phyloP scores from a whole-genome alignment of 768 basidiomycete genomes.

The Boletus insuetus region DNA sequence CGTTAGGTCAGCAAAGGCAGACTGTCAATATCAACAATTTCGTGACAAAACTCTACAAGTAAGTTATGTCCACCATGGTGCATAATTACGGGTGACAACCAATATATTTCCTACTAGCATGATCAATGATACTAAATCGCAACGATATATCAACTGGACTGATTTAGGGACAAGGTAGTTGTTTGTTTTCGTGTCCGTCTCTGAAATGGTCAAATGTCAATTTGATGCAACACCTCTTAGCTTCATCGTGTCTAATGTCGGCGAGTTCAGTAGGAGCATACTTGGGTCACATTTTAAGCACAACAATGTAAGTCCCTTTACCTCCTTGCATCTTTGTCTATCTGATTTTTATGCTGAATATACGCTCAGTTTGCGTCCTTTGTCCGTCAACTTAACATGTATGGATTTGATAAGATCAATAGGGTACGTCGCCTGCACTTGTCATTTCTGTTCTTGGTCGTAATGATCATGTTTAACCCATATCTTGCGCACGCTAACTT shows the following conservation, averaged over 20 bases:
- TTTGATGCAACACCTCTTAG: constrained; percentile 27
- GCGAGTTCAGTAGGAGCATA: constrained; percentile 82
- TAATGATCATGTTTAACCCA: too few relatives aligned
- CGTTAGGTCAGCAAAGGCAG: constrained; percentile 38
- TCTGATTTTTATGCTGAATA: constrained; percentile 1
- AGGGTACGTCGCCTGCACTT: constrained; percentile 47
- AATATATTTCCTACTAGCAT: constrained; percentile 48
- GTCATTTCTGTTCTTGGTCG: background rate
- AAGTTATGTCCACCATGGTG: constrained; percentile 30
- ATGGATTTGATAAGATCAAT: constrained; percentile 93
- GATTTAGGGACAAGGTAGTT: constrained; percentile 68
- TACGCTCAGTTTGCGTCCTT: constrained; percentile 81
- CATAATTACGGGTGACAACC: background rate
- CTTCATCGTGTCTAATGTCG: constrained; percentile 83
- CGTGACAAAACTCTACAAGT: constrained; percentile 89
- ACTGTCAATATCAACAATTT: constrained; percentile 75
- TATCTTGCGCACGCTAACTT: too few relatives aligned
- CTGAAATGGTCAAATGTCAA: background rate
- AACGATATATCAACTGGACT: constrained; percentile 81
- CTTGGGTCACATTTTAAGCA: constrained; percentile 88
- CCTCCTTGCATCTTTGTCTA: too few relatives aligned
- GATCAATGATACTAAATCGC: constrained; percentile 80
- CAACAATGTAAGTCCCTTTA: constrained; percentile 64
- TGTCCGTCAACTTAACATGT: constrained; percentile 94
- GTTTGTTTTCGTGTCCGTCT: background rate